Evolutionary conservation across 1,284 basidiomycete genomes (phyloP), one percentile per base, ranked within the genome.

Genomic region (Sporisorium reilianum): DNA sequence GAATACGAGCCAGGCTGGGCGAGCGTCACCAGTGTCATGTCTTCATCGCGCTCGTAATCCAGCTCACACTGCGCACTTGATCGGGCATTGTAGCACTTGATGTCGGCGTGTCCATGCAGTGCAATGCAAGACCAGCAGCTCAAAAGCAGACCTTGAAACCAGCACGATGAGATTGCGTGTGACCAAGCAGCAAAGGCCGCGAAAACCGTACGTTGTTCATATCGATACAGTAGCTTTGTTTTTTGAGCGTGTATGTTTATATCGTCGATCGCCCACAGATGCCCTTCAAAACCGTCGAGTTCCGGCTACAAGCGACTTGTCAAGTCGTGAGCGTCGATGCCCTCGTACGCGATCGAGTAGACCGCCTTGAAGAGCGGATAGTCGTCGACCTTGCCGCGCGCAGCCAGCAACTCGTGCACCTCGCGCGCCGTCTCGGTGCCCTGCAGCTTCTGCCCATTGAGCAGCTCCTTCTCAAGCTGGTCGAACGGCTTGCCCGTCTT

Each of bases 361-460:
- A 88, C 87, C 51, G 86, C 87, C 74, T 86, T 84, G 81, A 89
- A 89, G 12, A 89, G 85, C 22, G 88, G 88, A 80, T 88, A 89
- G 8, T 82, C 87, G 23, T 87, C 87, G 18, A 87, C 82, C 54
- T 86, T 80, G 58, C 86, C 85, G 44, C 86, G 80, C 12, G 86
- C 86, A 66, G 85, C 82, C 42, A 89, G 85, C 85, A 89, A 88
- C 38, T 82, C 84, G 82, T 88, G 84, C 22, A 88, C 80, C 75
- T 88, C 87, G 58, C 86, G 82, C 23, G 87, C 87, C 22, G 88
- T 89, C 58, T 87, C 85, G 20, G 87, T 87, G n/a, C 88, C 88
- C 77, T 88, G 88, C 12, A 88, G 84, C 86, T 87, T 89, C 78
- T 89, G 89, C 0, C 88, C 88, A 52, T 87, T 87, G 28, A 89